Percentiles rank a stretch among this genome's conserved stretches.
Evolutionary conservation across 805 yeast species (phyloP).

Genomic region (Komagataella pseudopastoris): DNA sequence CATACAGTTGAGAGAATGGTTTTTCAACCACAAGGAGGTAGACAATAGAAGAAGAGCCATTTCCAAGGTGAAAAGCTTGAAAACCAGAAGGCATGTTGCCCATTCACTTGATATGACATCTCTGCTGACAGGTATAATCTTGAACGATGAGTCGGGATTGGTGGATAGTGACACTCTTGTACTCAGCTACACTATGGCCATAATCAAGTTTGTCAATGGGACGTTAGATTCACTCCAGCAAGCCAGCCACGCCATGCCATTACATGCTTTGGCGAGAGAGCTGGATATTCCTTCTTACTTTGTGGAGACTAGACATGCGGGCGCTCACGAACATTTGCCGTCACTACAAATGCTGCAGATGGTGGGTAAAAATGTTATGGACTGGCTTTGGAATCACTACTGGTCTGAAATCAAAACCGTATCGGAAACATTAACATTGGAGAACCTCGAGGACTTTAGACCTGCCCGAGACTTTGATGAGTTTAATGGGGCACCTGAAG

Average conservation of each 20-base stretch:
- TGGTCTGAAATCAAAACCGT: constrained; percentile 37
- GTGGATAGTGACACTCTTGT: constrained; percentile 25
- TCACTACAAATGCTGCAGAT: constrained; percentile 50
- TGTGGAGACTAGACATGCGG: constrained; percentile 82
- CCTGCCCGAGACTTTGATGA: constrained; percentile 1
- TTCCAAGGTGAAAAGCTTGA: constrained; percentile 35
- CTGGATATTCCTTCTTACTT: constrained; percentile 64
- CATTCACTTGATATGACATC: constrained; percentile 63
- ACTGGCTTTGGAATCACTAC: constrained; percentile 63
- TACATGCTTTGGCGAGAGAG: constrained; percentile 58
- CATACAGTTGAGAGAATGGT: constrained; percentile 31
- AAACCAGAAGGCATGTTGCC: constrained; percentile 51
- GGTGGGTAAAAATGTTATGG: constrained; percentile 46
- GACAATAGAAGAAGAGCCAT: constrained; percentile 29
- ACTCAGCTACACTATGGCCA: constrained; percentile 54
- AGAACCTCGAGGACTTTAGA: constrained; percentile 3
- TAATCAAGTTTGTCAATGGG: constrained; percentile 85
- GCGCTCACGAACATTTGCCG: constrained; percentile 84
- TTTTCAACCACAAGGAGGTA: constrained; percentile 24
- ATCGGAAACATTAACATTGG: constrained; percentile 3
- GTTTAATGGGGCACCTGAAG: not conserved
- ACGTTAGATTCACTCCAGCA: constrained; percentile 78
- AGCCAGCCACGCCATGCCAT: constrained; percentile 63
- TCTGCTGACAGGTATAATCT: constrained; percentile 26
- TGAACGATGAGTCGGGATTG: not conserved